Base-by-base conservation (phyloP, 2,329 filamentous ascomycete genomes). In the Huntiella omanensis region DNA sequence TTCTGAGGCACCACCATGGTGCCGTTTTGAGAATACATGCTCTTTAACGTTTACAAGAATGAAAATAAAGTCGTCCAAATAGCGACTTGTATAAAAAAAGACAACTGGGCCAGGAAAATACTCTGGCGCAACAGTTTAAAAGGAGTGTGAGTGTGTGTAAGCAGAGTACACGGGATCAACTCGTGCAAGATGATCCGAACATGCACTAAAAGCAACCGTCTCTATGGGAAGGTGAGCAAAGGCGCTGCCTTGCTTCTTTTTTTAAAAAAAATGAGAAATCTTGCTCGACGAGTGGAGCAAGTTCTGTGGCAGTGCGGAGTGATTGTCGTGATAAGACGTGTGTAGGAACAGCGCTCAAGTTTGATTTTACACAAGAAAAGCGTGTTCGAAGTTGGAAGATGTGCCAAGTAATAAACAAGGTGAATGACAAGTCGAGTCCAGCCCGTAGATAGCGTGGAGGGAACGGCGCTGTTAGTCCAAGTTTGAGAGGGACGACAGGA, bases 1-100 rank as follows among this genome's bases (percentile, higher is more conserved):
- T 94, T 95, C 68, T 95, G 86, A 52, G 83, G 83, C 58, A 83
- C 80, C 56, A 83, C 82, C 84, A 95, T 94, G 55, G 79, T 72
- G 59, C 82, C 75, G 67, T 86, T 81, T 67, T 85, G 80, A 54
- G 80, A 73, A 66, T 85, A 88, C 83, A 88, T 87, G 58, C 38
- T 51, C 53, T 52, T 45, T 36, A 40, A 45, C 32, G 17, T 37
- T 43, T 32, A 33, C 13, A 39, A 19, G 17, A 39, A 40, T n/a
- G 28, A 17, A 37, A 47, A 40, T 22, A 43, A 43, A 48, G 33
- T 28, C 22, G 22, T 7, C 22, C 22, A 28, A 28, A 28, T 28
- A 28, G 22, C 22, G 22, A 28, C 22, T 28, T 28, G 22, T 28
- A 35, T 11, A 36, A 43, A 36, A 37, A 38, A 17, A 32, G 17